These are phyloP conservation scores for Moelleriella libera DNA, from an alignment of 2,329 filamentous ascomycete genomes.

Conservation along the genomic window DNA sequence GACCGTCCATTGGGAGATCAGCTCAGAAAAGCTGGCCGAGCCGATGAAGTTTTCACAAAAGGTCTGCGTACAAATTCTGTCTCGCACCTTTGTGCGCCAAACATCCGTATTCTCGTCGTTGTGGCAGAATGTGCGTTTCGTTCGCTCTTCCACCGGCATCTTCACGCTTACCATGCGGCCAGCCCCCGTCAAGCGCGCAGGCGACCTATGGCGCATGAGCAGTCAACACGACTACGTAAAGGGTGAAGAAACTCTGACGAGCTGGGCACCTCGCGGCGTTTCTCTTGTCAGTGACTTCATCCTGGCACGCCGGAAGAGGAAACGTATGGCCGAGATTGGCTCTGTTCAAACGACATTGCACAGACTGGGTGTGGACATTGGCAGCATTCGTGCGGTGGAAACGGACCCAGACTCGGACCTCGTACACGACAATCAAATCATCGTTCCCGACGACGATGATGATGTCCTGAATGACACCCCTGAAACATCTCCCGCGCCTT, in stretches of 20 bases:
- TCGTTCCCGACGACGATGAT: constrained; percentile 40
- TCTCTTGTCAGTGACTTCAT: constrained; percentile 86
- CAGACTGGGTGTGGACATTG: constrained; percentile 37
- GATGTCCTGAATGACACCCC: constrained; percentile 45
- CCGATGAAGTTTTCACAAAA: constrained; percentile 80
- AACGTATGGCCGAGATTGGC: constrained; percentile 67
- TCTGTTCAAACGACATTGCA: constrained; percentile 53
- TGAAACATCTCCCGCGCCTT: constrained; percentile 31
- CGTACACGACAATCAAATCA: constrained; percentile 19
- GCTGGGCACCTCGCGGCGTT: constrained; percentile 81
- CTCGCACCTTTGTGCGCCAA: constrained; percentile 71
- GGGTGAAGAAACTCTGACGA: constrained; percentile 73
- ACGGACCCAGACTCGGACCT: constrained; percentile 22
- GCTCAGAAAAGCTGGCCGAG: constrained; percentile 69
- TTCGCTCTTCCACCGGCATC: constrained; percentile 74
- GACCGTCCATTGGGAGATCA: constrained; percentile 73
- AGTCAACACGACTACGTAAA: constrained; percentile 93
- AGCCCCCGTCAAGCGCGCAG: constrained; percentile 77
- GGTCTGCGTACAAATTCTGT: constrained; percentile 69
- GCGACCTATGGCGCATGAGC: constrained; percentile 92
- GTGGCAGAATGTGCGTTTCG: constrained; percentile 72
- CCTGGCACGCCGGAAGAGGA: constrained; percentile 55
- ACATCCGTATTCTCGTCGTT: constrained; percentile 77
- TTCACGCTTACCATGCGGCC: constrained; percentile 81
- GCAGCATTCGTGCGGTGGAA: constrained; percentile 15